Base-by-base conservation (phyloP, 2,329 filamentous ascomycete species). In the Amesomyces nigricolor region DNA sequence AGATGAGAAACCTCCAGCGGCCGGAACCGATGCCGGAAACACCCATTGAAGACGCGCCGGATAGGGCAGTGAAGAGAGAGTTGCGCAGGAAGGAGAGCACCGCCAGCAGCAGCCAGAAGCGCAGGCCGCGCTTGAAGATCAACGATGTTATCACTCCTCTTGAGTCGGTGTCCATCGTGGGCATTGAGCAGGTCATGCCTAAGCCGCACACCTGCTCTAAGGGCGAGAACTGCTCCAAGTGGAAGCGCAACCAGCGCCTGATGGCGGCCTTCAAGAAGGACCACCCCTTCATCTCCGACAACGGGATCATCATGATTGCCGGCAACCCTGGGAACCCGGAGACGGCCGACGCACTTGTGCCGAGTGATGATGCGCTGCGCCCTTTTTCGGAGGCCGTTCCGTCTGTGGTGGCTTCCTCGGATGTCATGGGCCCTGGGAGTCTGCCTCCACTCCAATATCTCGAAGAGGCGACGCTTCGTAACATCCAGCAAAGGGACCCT, bases 391-490 rank as follows among this genome's bases (percentile, higher is more conserved):
- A 94, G 63, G 82, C 82, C 17, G 81, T 87, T 3, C 88, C 88
- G 9, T 96, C 91, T 1, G 79, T 96, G 9, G 86, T 95, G 51
- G 92, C 91, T 26, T 96, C 92, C 0, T 96, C 91, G 1, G 92
- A 96, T 70, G 80, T 95, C 10, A 79, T 97, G 60, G 91, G 91
- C 2, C 86, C 88, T 5, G 81, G 81, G 37, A 72, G 68, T 46
- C 68, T 85, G 11, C 79, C 86, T 19, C 77, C 85, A 22, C 78
- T 91, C 57, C 79, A 81, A 56, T 82, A 85, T 60, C 80, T 96
- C 38, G 86, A 91, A 64, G 86, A 91, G 68, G 83, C 86, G 47
- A 80, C 78, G 42, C 83, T 96, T 14, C 82, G 84, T 56, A 83
- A 78, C 59, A 68, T 96, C 32, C 79, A 87, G 66, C 76, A 78